These are phyloP conservation scores for Kluyveromyces marxianus DNA, from an alignment of 1,139 yeast genomes.

Conservation along the genomic window DNA sequence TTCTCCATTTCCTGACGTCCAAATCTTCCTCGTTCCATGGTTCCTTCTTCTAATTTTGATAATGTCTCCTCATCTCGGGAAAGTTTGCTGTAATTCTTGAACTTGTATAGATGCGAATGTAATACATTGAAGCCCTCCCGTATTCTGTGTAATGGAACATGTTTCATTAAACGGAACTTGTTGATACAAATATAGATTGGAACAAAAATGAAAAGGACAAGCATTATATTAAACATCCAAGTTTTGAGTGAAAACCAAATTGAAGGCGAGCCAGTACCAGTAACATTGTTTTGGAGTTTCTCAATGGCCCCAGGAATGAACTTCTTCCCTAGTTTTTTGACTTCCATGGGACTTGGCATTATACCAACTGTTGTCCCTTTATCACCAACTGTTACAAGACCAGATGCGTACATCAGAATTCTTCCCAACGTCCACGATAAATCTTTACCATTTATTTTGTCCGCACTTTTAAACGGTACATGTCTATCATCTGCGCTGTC, in stretches of 20 bases:
- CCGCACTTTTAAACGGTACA: conserved; percentile 52
- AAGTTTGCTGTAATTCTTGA: conserved; percentile 8
- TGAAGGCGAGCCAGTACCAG: neutral
- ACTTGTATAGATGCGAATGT: conserved; percentile 7
- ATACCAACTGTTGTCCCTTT: conserved; percentile 35
- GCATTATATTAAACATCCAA: neutral
- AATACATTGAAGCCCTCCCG: conserved; percentile 6
- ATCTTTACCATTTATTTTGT: conserved; percentile 51
- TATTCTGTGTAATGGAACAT: neutral
- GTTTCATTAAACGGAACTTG: conserved; percentile 2
- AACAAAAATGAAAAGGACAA: neutral
- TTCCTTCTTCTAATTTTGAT: conserved; percentile 22
- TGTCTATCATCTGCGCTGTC: conserved; percentile 28
- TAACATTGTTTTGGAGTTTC: neutral
- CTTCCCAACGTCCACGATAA: conserved; percentile 64
- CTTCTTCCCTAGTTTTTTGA: conserved; percentile 25
- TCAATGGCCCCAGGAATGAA: conserved; percentile 33
- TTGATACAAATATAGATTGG: neutral
- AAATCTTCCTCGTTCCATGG: conserved; percentile 7
- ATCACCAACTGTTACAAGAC: conserved; percentile 36
- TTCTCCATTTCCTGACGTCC: conserved; percentile 13
- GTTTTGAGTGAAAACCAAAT: neutral
- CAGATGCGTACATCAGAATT: conserved; percentile 51
- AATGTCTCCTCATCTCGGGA: conserved; percentile 9
- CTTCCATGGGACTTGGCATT: conserved; percentile 43